Conservation (phyloP, 1,284 basidiomycete species). For the Dichomitus squalens region DNA sequence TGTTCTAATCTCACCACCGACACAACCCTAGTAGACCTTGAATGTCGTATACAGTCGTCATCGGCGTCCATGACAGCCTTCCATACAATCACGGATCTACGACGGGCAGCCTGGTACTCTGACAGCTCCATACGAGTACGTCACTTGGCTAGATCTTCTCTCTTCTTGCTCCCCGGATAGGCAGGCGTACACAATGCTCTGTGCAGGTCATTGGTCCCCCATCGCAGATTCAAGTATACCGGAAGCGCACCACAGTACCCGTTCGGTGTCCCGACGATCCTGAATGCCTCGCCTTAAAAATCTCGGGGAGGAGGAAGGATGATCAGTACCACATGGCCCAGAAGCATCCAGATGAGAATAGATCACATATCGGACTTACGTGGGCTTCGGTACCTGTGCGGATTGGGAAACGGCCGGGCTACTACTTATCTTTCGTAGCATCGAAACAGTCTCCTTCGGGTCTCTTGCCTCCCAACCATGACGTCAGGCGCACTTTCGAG, state of each 20-base stretch:
- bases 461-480: neutral
- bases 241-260: neutral
- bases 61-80: neutral
- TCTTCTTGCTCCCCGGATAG: neutral
- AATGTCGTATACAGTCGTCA: neutral
- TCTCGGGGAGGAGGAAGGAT: slow-evolving; percentile 2
- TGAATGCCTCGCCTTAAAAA: slow-evolving; percentile 2
- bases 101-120: too few species aligned
- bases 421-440: neutral
- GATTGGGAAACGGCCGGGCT: neutral
- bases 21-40: neutral
- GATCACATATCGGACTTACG: neutral
- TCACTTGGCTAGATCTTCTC: neutral
- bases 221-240: neutral
- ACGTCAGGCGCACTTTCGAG: neutral
- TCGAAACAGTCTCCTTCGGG: neutral
- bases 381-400: neutral
- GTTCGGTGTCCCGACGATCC: neutral
- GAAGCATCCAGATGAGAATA: neutral
- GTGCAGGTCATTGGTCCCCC: neutral
- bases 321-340: slow-evolving; percentile 7
- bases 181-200: neutral
- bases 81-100: neutral
- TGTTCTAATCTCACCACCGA: neutral
- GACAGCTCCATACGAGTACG: neutral